Evolutionary conservation across 2,329 filamentous ascomycete genomes (phyloP).

Genomic region (Xylaria sp.): DNA sequence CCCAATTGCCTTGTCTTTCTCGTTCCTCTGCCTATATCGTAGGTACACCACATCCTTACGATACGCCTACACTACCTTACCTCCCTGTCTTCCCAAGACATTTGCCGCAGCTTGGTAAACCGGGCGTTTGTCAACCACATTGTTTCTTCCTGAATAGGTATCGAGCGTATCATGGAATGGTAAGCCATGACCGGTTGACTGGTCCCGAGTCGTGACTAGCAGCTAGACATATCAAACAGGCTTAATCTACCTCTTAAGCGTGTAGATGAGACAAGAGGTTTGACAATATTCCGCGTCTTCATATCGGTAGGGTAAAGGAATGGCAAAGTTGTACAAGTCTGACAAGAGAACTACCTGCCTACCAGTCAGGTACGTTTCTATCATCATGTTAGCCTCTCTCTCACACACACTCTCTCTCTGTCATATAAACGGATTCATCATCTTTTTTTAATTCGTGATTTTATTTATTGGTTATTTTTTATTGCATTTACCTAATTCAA

Average conservation of each 20-base stretch:
- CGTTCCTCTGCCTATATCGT: background rate
- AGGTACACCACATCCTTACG: background rate
- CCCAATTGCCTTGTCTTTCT: slow-evolving; percentile 16
- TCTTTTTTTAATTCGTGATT: background rate
- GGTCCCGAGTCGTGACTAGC: background rate
- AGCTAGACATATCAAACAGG: background rate
- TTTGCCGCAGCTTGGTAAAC: background rate
- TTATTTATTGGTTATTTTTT: background rate
- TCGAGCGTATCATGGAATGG: background rate
- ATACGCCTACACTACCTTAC: background rate
- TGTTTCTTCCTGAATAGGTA: background rate
- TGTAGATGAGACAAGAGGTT: background rate
- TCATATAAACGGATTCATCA: background rate
- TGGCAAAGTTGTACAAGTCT: too few relatives aligned
- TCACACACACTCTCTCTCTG: too few relatives aligned
- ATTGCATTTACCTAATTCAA: background rate
- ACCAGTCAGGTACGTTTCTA: background rate
- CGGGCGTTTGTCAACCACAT: background rate
- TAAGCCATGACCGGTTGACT: background rate
- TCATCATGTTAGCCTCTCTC: slow-evolving; percentile 6
- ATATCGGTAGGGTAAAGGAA: background rate
- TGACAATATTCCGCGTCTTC: background rate
- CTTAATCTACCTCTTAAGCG: background rate
- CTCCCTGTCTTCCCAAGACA: background rate
- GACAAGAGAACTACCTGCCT: too few relatives aligned